Evolutionary conservation across 1,284 basidiomycete species (phyloP).

Genomic region (Tremellales sp.): DNA sequence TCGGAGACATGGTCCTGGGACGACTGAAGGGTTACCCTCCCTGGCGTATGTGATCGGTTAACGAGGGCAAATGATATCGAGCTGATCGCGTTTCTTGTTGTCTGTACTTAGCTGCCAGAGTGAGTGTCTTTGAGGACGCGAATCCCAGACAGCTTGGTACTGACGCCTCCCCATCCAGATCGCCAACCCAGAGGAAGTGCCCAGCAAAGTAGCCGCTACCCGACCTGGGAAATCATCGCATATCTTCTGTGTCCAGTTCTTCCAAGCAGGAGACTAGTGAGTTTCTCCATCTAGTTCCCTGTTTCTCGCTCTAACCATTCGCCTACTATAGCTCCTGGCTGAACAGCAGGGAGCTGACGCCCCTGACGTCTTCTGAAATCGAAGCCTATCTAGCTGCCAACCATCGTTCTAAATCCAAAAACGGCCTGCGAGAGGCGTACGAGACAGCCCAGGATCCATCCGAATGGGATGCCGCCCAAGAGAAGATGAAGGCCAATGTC

Average conservation of each 20-base stretch:
- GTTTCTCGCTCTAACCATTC: constrained; percentile 3
- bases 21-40: constrained; percentile 90
- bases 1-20: constrained; percentile 80
- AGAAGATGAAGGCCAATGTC: constrained; percentile 55
- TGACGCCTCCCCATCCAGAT: constrained; percentile 23
- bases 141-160: constrained; percentile 33
- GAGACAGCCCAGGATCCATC: constrained; percentile 74
- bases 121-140: constrained; percentile 15
- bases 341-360: constrained; percentile 72
- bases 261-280: constrained; percentile 75
- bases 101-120: constrained; percentile 25
- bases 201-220: constrained; percentile 28
- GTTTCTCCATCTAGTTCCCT: constrained; percentile 43
- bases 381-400: constrained; percentile 70
- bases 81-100: constrained; percentile 8
- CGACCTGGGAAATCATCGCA: constrained; percentile 30
- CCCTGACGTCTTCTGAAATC: constrained; percentile 75
- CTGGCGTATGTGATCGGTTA: constrained; percentile 57
- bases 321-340: constrained; percentile 70
- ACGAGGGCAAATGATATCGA: not conserved
- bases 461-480: constrained; percentile 60
- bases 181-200: constrained; percentile 35
- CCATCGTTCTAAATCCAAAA: constrained; percentile 65
- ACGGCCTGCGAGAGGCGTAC: constrained; percentile 75
- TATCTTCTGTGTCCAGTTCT: constrained; percentile 42